Evolutionary conservation across 176 grass and related monocot species (phyloP), one percentile per base, ranked within the genome.

Genomic region (Eleusine coracana): DNA sequence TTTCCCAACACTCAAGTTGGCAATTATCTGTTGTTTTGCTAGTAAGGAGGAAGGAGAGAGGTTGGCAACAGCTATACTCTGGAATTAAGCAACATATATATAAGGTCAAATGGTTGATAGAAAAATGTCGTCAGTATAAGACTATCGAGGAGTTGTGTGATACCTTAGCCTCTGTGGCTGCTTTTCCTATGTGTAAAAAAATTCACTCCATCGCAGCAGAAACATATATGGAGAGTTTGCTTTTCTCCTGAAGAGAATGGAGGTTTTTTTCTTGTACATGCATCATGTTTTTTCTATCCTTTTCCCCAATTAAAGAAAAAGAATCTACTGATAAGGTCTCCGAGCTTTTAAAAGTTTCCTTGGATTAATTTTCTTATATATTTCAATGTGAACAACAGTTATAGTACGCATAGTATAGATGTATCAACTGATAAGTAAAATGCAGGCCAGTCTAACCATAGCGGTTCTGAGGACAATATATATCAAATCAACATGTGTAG

Each of bases 1-100:
- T 67, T 71, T 3, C 6, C 16, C 16, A 61, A 20, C 37, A 10
- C 36, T 37, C 83, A 77, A 86, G 78, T 86, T 77, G 72, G 20
- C 45, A 37, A 44, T 67, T 46, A 2, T 55, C 70, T 76, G 18
- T 14, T 85, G 70, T 84, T 80, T 69, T 45, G 37, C 65, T 11
- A 46, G 34, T 45, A 45, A 45, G 5, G 42, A 9, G 42, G 63
- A 25, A 68, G 28, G 20, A 46, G 4, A 5, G 27, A 64, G 37
- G 67, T 18, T 46, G 18, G 11, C 37, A 68, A 48, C 77, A 71
- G 54, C 44, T 71, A 81, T 81, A 65, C 70, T 23, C 34, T 23
- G 52, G 18, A 76, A 79, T 50, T 66, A 79, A 89, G 76, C 41
- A 81, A 70, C 76, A 70, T 20, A 31, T 62, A 44, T 41, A 60